phyloP scores from a whole-genome alignment of 1,284 basidiomycete genomes.

The Earliella scabrosa region DNA sequence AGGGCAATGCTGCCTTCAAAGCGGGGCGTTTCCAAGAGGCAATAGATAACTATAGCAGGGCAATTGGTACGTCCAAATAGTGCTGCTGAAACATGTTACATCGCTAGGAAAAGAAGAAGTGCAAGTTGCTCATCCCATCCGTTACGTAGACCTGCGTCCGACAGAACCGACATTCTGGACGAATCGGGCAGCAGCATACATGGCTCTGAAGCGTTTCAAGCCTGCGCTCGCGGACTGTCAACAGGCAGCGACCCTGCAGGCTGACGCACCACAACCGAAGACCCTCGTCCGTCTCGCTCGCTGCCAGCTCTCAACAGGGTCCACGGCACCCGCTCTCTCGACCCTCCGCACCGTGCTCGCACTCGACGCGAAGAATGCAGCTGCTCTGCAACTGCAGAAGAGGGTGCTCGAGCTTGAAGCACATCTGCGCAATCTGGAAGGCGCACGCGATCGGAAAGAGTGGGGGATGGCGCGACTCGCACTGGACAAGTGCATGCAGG shows the following conservation, averaged over 20 bases:
- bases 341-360: conserved; percentile 60
- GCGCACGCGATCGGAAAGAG: conserved; percentile 61
- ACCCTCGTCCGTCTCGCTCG: conserved; percentile 80
- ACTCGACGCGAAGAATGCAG: conserved; percentile 58
- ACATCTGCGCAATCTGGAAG: conserved; percentile 68
- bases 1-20: conserved; percentile 79
- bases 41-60: conserved; percentile 77
- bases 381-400: conserved; percentile 61
- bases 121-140: neutral
- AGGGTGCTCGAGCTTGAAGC: conserved; percentile 64
- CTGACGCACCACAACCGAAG: conserved; percentile 54
- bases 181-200: conserved; percentile 87
- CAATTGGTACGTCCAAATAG: conserved; percentile 51
- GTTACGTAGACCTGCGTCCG: conserved; percentile 51
- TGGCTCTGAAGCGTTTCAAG: conserved; percentile 79
- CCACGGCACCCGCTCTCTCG: conserved; percentile 64
- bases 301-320: conserved; percentile 80
- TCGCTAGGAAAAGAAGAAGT: neutral
- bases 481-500: conserved; percentile 72
- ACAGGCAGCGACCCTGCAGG: conserved; percentile 69
- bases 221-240: conserved; percentile 82
- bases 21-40: conserved; percentile 70
- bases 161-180: conserved; percentile 78
- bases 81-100: neutral
- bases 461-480: conserved; percentile 74